phyloP scores from a whole-genome alignment of 1,139 yeast species.

The Candida buenavistaensis region DNA sequence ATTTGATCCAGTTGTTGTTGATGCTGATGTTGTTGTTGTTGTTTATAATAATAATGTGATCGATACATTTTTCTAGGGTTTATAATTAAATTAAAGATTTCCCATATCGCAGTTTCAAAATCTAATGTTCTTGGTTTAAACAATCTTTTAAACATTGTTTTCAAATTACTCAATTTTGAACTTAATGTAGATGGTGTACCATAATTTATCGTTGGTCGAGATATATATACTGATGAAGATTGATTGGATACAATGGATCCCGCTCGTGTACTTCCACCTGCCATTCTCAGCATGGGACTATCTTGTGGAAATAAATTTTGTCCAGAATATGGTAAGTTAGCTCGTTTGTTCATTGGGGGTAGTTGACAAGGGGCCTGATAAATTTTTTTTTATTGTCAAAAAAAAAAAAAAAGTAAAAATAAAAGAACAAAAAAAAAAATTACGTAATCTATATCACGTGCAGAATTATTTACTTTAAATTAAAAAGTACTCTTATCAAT shows the following conservation, averaged over 20 bases:
- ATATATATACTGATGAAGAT: constrained; percentile 17
- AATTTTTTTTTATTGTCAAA: no score
- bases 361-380: no score
- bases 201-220: constrained; percentile 10
- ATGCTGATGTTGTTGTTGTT: constrained; percentile 18
- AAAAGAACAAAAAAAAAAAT: no score
- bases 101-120: constrained; percentile 93
- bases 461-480: not conserved
- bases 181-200: constrained; percentile 1
- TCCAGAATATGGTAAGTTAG: constrained; percentile 38
- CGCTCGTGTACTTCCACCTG: constrained; percentile 20
- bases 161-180: constrained; percentile 17
- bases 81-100: constrained; percentile 68
- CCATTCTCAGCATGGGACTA: constrained; percentile 15
- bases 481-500: no score
- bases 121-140: constrained; percentile 81
- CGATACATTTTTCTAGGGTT: constrained; percentile 83
- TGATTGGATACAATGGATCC: constrained; percentile 24
- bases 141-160: constrained; percentile 40
- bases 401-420: constrained; percentile 1
- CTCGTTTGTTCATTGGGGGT: constrained; percentile 26
- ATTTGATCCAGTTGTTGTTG: constrained; percentile 17
- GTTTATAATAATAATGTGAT: constrained; percentile 71
- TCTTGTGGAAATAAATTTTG: constrained; percentile 37
- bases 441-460: not conserved